Evolutionary conservation across 306 rosid species (phyloP).

Genomic region (Corylus avellana): DNA sequence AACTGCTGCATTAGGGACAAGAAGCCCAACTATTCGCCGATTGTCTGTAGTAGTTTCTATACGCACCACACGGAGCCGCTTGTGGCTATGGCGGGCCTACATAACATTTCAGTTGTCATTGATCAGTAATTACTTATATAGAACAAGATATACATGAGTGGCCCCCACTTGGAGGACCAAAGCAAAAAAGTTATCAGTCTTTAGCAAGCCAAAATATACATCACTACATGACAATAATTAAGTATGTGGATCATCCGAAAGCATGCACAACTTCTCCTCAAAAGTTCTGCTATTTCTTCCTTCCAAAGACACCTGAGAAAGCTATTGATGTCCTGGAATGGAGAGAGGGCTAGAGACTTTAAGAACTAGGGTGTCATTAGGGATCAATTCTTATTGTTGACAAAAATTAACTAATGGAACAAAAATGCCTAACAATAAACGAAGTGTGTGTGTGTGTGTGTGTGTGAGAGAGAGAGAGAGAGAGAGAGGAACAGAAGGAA

Average conservation of each 20-base stretch:
- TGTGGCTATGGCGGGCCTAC: conserved; percentile 89
- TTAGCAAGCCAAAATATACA: background rate
- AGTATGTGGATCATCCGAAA: background rate
- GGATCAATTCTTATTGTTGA: background rate
- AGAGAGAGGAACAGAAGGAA: too few relatives aligned
- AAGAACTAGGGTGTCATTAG: background rate
- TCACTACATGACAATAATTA: background rate
- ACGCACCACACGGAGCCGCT: conserved; percentile 91
- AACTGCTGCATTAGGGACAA: conserved; percentile 92
- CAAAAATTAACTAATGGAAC: too few relatives aligned
- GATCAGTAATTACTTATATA: background rate
- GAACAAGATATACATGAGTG: background rate
- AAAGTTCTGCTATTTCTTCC: background rate
- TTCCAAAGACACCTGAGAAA: background rate
- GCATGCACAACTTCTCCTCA: background rate
- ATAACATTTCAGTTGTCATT: background rate
- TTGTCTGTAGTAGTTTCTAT: conserved; percentile 80
- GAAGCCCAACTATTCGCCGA: conserved; percentile 85
- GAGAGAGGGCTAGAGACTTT: background rate
- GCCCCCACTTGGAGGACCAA: background rate
- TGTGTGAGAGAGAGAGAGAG: background rate
- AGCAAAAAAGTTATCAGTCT: background rate
- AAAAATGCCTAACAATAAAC: too few relatives aligned
- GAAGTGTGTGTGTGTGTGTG: too few relatives aligned
- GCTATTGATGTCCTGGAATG: too few relatives aligned